These are phyloP conservation scores for Leccinum disarticulatum DNA, from an alignment of 768 basidiomycete genomes.

Conservation along the genomic window DNA sequence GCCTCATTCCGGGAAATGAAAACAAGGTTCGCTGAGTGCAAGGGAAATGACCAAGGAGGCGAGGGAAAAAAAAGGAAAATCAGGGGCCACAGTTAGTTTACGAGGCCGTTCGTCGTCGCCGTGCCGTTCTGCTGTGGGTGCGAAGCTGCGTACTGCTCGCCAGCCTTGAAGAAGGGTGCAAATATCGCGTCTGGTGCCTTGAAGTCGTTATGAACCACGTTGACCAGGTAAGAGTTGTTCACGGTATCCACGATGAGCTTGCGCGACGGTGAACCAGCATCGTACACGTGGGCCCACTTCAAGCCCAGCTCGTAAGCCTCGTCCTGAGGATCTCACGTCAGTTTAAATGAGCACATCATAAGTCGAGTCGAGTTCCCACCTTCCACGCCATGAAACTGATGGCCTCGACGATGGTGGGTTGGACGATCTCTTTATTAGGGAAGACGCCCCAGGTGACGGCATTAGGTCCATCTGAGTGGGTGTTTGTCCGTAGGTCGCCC, in stretches of 20 bases:
- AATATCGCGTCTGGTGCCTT: slow-evolving; percentile 84
- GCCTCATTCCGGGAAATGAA: slow-evolving; percentile 20
- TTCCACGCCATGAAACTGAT: slow-evolving; percentile 99
- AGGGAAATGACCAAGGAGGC: not conserved
- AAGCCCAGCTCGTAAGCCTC: slow-evolving; percentile 91
- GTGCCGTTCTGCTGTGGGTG: slow-evolving; percentile 32
- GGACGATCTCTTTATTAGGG: slow-evolving; percentile 94
- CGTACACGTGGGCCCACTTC: slow-evolving; percentile 90
- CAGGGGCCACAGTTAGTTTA: slow-evolving; percentile 18
- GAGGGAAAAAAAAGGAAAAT: not conserved
- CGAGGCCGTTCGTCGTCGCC: slow-evolving; percentile 40
- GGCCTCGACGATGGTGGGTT: slow-evolving; percentile 95
- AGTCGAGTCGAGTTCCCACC: slow-evolving; percentile 40
- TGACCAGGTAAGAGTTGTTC: slow-evolving; percentile 83
- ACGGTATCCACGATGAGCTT: slow-evolving; percentile 77
- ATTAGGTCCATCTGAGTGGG: slow-evolving; percentile 91
- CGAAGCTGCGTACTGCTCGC: slow-evolving; percentile 53
- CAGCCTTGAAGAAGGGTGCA: slow-evolving; percentile 78
- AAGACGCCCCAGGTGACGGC: slow-evolving; percentile 99
- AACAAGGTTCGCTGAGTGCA: slow-evolving; percentile 1
- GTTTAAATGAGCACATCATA: not conserved
- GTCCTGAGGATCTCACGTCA: slow-evolving; percentile 51
- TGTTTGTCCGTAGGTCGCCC: slow-evolving; percentile 94
- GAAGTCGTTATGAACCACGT: slow-evolving; percentile 97
- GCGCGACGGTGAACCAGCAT: slow-evolving; percentile 68